phyloP scores from a whole-genome alignment of 1,284 basidiomycete genomes.

The Tylopilus sp. region DNA sequence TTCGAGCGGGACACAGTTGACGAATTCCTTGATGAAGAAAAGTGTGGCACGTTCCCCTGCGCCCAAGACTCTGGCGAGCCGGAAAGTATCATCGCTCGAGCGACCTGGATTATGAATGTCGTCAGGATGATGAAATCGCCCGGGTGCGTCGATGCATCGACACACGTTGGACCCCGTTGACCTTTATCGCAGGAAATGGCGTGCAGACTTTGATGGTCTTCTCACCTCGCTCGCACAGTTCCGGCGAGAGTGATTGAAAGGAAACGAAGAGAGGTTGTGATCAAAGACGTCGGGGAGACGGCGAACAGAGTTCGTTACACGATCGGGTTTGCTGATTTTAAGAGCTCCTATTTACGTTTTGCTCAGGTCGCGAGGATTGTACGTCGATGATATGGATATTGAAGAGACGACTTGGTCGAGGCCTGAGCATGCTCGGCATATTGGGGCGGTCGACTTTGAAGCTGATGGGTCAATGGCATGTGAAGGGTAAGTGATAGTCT shows the following conservation, averaged over 20 bases:
- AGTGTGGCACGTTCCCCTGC: background rate
- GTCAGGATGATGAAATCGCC: background rate
- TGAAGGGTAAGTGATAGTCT: background rate
- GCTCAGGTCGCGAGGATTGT: background rate
- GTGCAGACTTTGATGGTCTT: background rate
- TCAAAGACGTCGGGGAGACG: too few species aligned
- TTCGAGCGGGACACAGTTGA: background rate
- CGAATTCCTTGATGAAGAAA: background rate
- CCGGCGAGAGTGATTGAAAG: background rate
- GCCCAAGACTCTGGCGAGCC: background rate
- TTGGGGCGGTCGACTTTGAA: background rate
- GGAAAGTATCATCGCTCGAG: background rate
- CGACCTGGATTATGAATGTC: background rate
- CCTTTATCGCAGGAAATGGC: background rate
- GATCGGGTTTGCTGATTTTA: background rate
- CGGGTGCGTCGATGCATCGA: slow-evolving; percentile 2
- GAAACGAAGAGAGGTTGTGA: background rate
- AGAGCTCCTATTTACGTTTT: background rate
- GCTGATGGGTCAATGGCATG: background rate
- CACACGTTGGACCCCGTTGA: background rate
- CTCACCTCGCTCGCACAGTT: background rate
- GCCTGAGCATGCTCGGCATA: too few species aligned
- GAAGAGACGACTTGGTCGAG: background rate
- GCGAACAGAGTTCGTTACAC: background rate
- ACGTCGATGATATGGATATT: background rate